Base-by-base conservation (phyloP, 176 grass and related monocot genomes). In the Oryza meridionalis region DNA sequence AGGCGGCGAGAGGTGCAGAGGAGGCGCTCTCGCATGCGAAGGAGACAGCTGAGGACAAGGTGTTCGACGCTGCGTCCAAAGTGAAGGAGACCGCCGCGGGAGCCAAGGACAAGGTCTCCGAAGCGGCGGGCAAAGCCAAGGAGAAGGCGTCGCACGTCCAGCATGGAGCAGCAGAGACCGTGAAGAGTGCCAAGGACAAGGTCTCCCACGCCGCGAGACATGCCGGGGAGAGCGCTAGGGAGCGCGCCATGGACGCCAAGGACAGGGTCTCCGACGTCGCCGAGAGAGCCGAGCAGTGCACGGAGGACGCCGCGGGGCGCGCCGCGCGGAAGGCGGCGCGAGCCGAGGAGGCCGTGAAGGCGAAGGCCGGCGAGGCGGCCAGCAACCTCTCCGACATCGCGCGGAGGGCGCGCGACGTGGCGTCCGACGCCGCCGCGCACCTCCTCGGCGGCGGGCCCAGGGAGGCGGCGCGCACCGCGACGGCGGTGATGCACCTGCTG, bases 341-440 rank as follows among this genome's bases (percentile, higher is more conserved):
- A 1, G 78, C 79, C 1, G 81, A 88, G 66, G 73, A 63, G 73
- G 74, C 42, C 19, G 81, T 55, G 26, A 73, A 65, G 73, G 85
- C 37, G 42, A 88, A 68, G 43, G 82, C 82, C 2, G 82, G 51
- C 9, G 87, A 91, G 77, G 77, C 65, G 77, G 13, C 72, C n/a
- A 77, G 78, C 40, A 93, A 98, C 82, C 87, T 98, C 16, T 93
- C 87, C 0, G 91, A 93, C 79, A 90, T 98, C 69, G 68, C 27
- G 8, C 78, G 79, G 38, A 44, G 95, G 7, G 90, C 95, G 1
- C 73, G 83, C 1, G 87, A 75, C 24, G 86, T 93, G 87, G 92
- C 80, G 5, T 77, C 68, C 40, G 92, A 93, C 77, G 88, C 84
- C 13, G 89, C 72, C 2, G 26, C 15, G 2, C 92, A 92, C 33